Evolutionary conservation across 78 protist genomes (phyloP), one percentile per base, ranked within the genome.

Genomic region (Speleostelium caveatum): DNA sequence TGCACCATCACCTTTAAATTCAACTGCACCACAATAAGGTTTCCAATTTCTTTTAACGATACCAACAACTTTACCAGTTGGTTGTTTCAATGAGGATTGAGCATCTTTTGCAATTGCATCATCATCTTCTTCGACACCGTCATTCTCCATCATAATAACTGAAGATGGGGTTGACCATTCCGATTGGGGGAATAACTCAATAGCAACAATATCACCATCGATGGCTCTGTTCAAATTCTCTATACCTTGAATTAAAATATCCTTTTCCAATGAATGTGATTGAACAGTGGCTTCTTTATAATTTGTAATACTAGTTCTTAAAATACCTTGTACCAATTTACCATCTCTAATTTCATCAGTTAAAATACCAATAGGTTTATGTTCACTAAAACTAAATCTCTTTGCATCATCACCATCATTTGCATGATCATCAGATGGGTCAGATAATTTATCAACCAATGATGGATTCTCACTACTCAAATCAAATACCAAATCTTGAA

Each of bases 41-140:
- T 94, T 86, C 96, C 97, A 93, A 56, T 86, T 75, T 21, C 97
- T 79, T 78, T 76, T 65, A 56, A 95, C 35, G 30, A 95, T 72
- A 28, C 87, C 94, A 24, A 95, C 97, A 7, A 95, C 91, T 10
- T 36, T 62, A 26, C 94, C 94, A 38, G 86, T 61, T 16, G 92
- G 86, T 35, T 73, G 73, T 28, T 38, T 26, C 2, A 26, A 36
- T 38, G 36, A 51, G 2, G 32, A 28, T 4, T 55, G 16, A 28
- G 83, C 49, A 36, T 85, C 90, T 19, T 63, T 58, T 1, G 62
- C 88, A 21, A 78, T 61, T 60, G 76, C 17, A 30, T 85, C 86
- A 32, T 73, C 92, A 17, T 92, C 92, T 24, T 80, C 79, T 10
- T 69, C 95, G 17, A 68, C 79, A 42, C 83, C 76, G n/a, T 72